Percentiles rank a stretch among this genome's conserved stretches.
Evolutionary conservation across 257 asterid genomes (phyloP).

Genomic region (Plantago elongata): DNA sequence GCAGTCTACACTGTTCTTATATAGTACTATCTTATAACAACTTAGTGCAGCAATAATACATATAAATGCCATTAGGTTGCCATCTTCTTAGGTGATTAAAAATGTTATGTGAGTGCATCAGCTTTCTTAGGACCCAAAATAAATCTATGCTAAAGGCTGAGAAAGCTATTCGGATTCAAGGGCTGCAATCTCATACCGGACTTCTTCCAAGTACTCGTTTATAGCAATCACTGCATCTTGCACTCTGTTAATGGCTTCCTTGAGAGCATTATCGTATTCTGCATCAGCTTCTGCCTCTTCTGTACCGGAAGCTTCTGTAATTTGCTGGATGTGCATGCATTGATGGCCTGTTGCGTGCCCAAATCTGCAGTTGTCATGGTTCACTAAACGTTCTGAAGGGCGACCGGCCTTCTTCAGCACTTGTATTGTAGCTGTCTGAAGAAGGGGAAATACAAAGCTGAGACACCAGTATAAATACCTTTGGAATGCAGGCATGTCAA

Average conservation of each 20-base stretch:
- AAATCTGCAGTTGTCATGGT: conserved; percentile 80
- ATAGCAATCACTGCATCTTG: conserved; percentile 72
- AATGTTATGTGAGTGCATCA: too few species aligned
- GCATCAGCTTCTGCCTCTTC: conserved; percentile 98
- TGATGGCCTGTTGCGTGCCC: conserved; percentile 61
- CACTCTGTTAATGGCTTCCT: conserved; percentile 81
- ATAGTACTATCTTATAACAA: too few species aligned
- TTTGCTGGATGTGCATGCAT: conserved; percentile 79
- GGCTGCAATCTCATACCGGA: conserved; percentile 87
- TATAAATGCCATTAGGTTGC: too few species aligned
- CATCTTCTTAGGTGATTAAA: too few species aligned
- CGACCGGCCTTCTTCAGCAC: conserved; percentile 90
- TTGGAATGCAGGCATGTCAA: background rate
- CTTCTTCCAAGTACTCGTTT: conserved; percentile 85
- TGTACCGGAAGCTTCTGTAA: conserved; percentile 93
- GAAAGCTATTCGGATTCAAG: conserved; percentile 46
- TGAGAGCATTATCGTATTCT: conserved; percentile 70
- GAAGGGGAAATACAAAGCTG: conserved; percentile 13
- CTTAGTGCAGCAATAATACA: too few species aligned
- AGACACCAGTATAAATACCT: conserved; percentile 1
- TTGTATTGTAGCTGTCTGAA: conserved; percentile 84
- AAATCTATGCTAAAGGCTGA: background rate
- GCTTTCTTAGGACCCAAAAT: too few species aligned
- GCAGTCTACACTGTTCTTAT: too few species aligned
- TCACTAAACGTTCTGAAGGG: conserved; percentile 84